Percentiles rank a stretch among this genome's conserved stretches.
phyloP scores from a whole-genome alignment of 2,329 filamentous ascomycete species.

The Cercospora sojina region DNA sequence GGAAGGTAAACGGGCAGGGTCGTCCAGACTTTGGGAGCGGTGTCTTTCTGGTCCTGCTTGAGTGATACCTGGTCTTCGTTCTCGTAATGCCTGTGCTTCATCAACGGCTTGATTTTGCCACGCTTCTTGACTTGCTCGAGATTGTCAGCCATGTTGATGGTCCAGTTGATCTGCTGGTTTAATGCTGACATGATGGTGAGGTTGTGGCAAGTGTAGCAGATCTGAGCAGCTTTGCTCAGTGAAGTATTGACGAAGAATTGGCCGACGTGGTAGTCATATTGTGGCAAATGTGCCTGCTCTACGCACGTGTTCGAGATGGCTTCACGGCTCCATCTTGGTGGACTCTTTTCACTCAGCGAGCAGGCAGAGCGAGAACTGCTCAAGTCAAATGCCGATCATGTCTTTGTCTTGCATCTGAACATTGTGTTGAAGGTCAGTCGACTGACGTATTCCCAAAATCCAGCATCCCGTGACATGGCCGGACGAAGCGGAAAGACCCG shows the following conservation, averaged over 20 bases:
- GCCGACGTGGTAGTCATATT: slow-evolving; percentile 8
- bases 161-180: slow-evolving; percentile 40
- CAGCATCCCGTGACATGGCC: neutral
- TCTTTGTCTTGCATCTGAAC: neutral
- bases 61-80: slow-evolving; percentile 4
- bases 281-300: neutral
- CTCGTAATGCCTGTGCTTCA: slow-evolving; percentile 12
- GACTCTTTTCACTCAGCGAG: neutral
- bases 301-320: neutral
- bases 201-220: neutral
- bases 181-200: slow-evolving; percentile 34
- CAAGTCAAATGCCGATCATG: neutral
- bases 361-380: neutral
- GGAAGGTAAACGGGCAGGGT: slow-evolving; percentile 47
- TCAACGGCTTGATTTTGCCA: slow-evolving; percentile 15
- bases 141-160: slow-evolving; percentile 39
- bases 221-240: neutral
- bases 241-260: neutral
- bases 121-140: slow-evolving; percentile 30
- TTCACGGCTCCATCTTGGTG: neutral
- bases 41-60: slow-evolving; percentile 1
- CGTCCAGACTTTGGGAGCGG: slow-evolving; percentile 23
- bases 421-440: neutral
- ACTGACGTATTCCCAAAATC: neutral
- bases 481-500: slow-evolving; percentile 1